Evolutionary conservation across 2,329 filamentous ascomycete genomes (phyloP), one percentile per base, ranked within the genome.

Genomic region (Pseudogymnoascus sp.): DNA sequence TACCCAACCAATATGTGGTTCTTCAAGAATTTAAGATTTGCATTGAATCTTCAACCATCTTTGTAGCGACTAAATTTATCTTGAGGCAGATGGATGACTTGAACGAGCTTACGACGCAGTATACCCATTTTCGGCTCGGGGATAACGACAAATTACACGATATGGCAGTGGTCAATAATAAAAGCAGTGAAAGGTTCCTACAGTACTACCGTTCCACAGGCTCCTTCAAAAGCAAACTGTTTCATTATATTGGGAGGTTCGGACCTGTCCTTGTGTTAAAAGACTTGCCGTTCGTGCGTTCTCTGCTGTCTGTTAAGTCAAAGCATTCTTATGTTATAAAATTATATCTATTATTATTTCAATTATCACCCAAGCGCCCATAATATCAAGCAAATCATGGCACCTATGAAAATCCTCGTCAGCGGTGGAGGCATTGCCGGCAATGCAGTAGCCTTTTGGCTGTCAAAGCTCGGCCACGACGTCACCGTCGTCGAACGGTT

Each of bases 361-460:
- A 21, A 19, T 48, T 14, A 57, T 28, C n/a, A 21, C 28, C 28
- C 10, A 4, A 57, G 6, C 28, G 11, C 28, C 25, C 28, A 34
- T 13, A 57, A 34, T 57, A 57, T 14, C 28, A 34, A 34, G 19
- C 28, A 57, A 14, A 34, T 8, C 13, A 51, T 65, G 66, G 36
- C 61, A 39, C 23, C 57, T 23, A 23, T 73, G 70, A 75, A 65
- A 73, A 65, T 77, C 45, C 72, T 77, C 57, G 74, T 77, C 68
- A 69, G 68, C 54, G 75, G 76, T 13, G 74, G 66, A 7, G 74
- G 75, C 6, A 71, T 75, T 57, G 73, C 72, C 5, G 76, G 75
- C 2, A 76, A 75, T 6, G 75, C 80, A 8, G 73, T 84, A 8
- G 82, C 82, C 28, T 79, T 78, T 71, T 81, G 79, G 74, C 79